Evolutionary conservation across 441 rosid species (phyloP).

Genomic region (Arabidopsis lyrata): DNA sequence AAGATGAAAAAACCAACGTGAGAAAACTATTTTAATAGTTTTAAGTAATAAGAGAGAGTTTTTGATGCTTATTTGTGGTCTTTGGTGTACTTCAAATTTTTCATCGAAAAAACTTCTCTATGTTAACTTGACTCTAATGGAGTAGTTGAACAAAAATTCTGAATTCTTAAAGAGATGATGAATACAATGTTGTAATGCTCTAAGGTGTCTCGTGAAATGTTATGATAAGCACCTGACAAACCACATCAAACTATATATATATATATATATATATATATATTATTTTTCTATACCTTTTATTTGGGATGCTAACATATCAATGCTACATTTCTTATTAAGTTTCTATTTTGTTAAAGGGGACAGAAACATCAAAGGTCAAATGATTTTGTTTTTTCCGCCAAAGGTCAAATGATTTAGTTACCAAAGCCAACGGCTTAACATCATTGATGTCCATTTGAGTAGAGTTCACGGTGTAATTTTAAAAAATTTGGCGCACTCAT

Average conservation of each 20-base stretch:
- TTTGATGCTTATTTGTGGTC: too few relatives aligned
- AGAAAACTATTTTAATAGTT: too few relatives aligned
- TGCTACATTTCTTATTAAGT: background rate
- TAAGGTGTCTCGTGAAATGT: too few relatives aligned
- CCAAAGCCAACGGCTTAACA: slow-evolving; percentile 13
- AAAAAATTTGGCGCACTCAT: background rate
- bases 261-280: background rate
- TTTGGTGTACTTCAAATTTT: too few relatives aligned
- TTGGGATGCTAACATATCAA: background rate
- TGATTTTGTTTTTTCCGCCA: background rate
- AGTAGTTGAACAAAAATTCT: too few relatives aligned
- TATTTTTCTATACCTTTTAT: background rate
- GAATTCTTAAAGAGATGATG: too few relatives aligned
- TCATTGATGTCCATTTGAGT: background rate
- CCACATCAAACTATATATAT: background rate
- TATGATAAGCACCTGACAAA: background rate
- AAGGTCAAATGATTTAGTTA: slow-evolving; percentile 7
- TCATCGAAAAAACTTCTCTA: too few relatives aligned
- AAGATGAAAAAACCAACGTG: too few relatives aligned
- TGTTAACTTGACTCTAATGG: too few relatives aligned
- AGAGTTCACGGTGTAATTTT: background rate
- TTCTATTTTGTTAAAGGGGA: background rate
- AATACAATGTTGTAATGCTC: too few relatives aligned
- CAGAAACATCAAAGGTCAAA: background rate
- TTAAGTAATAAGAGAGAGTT: too few relatives aligned